Conservation (phyloP, 169 alveolate species). For the Plasmodium vinckei region DNA sequence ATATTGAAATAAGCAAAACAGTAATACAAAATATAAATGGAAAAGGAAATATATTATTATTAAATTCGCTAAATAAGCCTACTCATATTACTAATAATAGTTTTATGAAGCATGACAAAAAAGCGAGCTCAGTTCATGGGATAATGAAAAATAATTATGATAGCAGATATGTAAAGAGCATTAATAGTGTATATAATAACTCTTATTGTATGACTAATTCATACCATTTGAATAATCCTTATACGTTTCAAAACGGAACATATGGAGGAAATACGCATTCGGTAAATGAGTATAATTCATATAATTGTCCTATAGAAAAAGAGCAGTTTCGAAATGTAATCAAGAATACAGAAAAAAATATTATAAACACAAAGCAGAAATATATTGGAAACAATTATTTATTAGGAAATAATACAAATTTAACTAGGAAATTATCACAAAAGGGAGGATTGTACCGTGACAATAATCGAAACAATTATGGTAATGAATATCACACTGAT, state of each 20-base stretch:
- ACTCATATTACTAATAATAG: constrained; percentile 6
- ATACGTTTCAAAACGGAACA: background rate
- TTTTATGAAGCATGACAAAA: background rate
- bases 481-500: no score
- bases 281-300: background rate
- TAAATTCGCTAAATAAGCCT: constrained; percentile 1
- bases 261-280: background rate
- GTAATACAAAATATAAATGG: constrained; percentile 1
- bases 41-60: constrained; percentile 5
- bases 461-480: no score
- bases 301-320: constrained; percentile 3
- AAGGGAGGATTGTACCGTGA: no score
- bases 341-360: background rate
- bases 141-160: constrained; percentile 2
- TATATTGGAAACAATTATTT: no score
- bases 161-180: constrained; percentile 7
- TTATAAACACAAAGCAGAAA: no score
- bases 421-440: no score
- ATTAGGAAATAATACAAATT: no score
- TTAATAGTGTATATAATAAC: constrained; percentile 10
- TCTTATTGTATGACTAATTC: background rate
- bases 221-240: constrained; percentile 6
- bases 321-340: background rate
- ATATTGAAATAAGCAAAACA: constrained; percentile 16
- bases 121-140: constrained; percentile 7